Conservation (phyloP, 305 asterid species). For the Caryopteris hybrid region DNA sequence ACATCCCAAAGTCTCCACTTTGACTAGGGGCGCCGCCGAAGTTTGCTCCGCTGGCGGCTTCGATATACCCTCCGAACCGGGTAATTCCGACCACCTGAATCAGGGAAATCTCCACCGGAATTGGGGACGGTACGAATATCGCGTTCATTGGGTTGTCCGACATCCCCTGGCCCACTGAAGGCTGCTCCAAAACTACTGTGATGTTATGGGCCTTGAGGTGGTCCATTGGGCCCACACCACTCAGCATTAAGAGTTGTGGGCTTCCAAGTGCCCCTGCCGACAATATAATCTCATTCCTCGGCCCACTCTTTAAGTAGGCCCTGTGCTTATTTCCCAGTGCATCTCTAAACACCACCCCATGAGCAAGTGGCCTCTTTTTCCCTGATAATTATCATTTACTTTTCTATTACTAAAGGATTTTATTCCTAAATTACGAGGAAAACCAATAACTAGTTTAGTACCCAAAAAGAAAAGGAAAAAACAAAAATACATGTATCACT, state of each 20-base stretch:
- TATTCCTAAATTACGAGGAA: not conserved
- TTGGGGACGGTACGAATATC: constrained; percentile 65
- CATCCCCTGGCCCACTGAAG: constrained; percentile 83
- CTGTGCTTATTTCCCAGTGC: constrained; percentile 47
- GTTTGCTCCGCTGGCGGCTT: constrained; percentile 80
- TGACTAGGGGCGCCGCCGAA: constrained; percentile 34
- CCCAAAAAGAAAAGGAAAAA: too few species aligned
- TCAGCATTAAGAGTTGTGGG: constrained; percentile 84
- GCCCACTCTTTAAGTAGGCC: constrained; percentile 56
- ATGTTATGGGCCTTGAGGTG: constrained; percentile 60
- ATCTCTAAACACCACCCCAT: constrained; percentile 71
- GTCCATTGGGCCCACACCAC: constrained; percentile 68
- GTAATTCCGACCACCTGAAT: constrained; percentile 88
- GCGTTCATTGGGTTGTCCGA: constrained; percentile 95
- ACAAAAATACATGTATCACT: too few species aligned
- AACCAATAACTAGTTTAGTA: too few species aligned
- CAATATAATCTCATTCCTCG: constrained; percentile 60
- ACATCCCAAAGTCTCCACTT: constrained; percentile 57
- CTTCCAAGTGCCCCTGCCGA: constrained; percentile 91
- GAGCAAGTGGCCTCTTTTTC: constrained; percentile 42
- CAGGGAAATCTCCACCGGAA: constrained; percentile 73
- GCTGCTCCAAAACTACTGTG: constrained; percentile 52
- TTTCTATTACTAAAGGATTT: not conserved
- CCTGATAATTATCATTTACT: constrained; percentile 25
- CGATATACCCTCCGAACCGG: constrained; percentile 55